Percentiles rank a stretch among this genome's conserved stretches.
Conservation (phyloP, 306 rosid genomes). For the Trifolium fragiferum region DNA sequence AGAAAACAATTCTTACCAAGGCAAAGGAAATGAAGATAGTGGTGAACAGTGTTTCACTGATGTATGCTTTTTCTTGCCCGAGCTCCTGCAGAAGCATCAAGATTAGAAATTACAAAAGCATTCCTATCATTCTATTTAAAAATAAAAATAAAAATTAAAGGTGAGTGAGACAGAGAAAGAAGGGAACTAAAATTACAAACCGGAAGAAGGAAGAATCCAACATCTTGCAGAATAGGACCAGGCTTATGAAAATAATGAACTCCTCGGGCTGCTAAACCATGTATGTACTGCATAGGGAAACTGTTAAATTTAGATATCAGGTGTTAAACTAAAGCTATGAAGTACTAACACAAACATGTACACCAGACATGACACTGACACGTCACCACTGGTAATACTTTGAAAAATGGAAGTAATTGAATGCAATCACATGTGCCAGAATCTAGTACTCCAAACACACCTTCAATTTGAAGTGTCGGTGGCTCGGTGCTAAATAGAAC, state of each 20-base stretch:
- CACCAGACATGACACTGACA: not conserved
- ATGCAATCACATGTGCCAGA: not conserved
- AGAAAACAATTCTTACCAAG: slow-evolving; percentile 53
- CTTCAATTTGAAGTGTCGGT: not conserved
- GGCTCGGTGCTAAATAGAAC: not conserved
- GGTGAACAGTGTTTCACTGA: slow-evolving; percentile 76
- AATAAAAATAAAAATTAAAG: not conserved
- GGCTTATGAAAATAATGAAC: slow-evolving; percentile 91
- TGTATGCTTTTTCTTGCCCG: slow-evolving; percentile 70
- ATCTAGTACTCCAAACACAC: not conserved
- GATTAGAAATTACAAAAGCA: slow-evolving; percentile 36
- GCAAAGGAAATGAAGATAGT: slow-evolving; percentile 69
- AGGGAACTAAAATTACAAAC: slow-evolving; percentile 53
- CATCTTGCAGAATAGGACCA: slow-evolving; percentile 81
- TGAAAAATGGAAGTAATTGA: not conserved
- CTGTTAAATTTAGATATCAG: slow-evolving; percentile 24
- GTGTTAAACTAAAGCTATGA: slow-evolving; percentile 22
- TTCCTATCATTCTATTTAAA: slow-evolving; percentile 14
- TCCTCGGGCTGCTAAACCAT: slow-evolving; percentile 89
- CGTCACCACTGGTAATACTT: not conserved
- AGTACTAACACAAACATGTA: not conserved
- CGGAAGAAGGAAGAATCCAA: slow-evolving; percentile 82
- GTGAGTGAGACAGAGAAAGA: not conserved
- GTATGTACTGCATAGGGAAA: slow-evolving; percentile 66
- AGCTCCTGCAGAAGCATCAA: slow-evolving; percentile 62